These are phyloP conservation scores for Microsporum canis DNA, from an alignment of 2,329 filamentous ascomycete genomes.

Conservation along the genomic window DNA sequence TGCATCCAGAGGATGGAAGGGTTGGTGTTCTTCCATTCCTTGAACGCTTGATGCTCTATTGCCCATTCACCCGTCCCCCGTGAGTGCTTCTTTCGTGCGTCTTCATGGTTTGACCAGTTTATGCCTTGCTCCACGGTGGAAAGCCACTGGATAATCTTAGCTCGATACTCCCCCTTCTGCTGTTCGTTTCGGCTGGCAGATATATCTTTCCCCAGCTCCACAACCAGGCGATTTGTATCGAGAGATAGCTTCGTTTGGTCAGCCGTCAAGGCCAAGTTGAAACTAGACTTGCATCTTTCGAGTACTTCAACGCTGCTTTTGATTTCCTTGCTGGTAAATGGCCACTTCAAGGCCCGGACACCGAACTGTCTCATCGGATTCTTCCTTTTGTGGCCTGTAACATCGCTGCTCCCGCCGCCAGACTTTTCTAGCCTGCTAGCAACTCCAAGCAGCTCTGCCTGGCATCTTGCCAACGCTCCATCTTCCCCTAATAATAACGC, in stretches of 20 bases:
- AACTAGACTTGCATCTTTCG: constrained; percentile 18
- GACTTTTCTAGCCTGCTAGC: background rate
- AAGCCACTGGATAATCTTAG: background rate
- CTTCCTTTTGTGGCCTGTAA: background rate
- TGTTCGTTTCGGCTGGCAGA: background rate
- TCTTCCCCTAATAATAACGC: background rate
- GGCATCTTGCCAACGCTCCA: background rate
- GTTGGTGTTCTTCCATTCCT: background rate
- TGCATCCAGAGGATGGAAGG: constrained; percentile 20
- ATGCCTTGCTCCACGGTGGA: background rate
- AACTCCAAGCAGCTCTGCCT: background rate
- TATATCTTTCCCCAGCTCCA: background rate
- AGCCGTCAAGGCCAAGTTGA: constrained; percentile 19
- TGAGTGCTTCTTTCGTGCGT: background rate
- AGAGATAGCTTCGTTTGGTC: constrained; percentile 17
- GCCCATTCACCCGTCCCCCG: background rate
- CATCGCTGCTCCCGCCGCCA: background rate
- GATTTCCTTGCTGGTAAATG: constrained; percentile 20
- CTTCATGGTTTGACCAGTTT: background rate
- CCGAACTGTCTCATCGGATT: constrained; percentile 17
- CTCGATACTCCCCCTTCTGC: background rate
- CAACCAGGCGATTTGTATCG: background rate
- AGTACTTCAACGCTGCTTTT: constrained; percentile 14
- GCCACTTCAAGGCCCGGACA: constrained; percentile 23
- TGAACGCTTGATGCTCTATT: background rate